Evolutionary conservation across 106 monocot species (phyloP).

Genomic region (Phalaenopsis aphrodite): DNA sequence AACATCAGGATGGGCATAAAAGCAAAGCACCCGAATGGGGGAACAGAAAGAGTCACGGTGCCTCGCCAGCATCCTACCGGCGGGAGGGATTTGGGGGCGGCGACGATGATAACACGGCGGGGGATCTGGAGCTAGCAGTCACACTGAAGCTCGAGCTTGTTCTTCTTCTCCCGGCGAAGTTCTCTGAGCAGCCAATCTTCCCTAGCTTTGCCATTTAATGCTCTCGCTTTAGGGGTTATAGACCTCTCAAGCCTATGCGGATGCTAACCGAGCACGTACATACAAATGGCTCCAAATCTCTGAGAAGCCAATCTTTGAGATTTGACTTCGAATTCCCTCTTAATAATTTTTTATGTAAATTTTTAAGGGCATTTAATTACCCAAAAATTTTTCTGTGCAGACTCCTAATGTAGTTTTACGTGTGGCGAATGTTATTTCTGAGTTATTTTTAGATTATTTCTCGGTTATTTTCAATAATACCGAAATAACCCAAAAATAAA

Average conservation of each 20-base stretch:
- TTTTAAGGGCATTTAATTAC: too few relatives aligned
- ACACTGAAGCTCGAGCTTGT: not conserved
- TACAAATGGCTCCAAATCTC: not conserved
- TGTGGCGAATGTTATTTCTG: too few relatives aligned
- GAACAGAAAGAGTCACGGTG: not conserved
- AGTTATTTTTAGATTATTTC: too few relatives aligned
- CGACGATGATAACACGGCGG: not conserved
- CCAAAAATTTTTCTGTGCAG: too few relatives aligned
- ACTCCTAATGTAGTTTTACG: too few relatives aligned
- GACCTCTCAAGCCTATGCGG: not conserved
- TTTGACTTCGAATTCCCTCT: too few relatives aligned
- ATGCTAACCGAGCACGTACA: not conserved
- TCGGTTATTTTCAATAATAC: too few relatives aligned
- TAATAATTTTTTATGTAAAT: too few relatives aligned
- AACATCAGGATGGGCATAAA: conserved; percentile 29
- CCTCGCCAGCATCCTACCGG: not conserved
- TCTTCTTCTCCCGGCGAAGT: not conserved
- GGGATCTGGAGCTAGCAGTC: not conserved
- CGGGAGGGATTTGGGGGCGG: not conserved
- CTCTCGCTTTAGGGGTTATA: not conserved
- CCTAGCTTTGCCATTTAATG: not conserved
- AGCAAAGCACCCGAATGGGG: not conserved
- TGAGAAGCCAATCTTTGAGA: too few relatives aligned
- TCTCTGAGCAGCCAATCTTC: not conserved
- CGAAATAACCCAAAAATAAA: too few relatives aligned